A percentile compares a stretch with the other conserved stretches of the same genome.
Evolutionary conservation across 2,329 filamentous ascomycete genomes (phyloP).

Genomic region (Aspergillus phoenicis): DNA sequence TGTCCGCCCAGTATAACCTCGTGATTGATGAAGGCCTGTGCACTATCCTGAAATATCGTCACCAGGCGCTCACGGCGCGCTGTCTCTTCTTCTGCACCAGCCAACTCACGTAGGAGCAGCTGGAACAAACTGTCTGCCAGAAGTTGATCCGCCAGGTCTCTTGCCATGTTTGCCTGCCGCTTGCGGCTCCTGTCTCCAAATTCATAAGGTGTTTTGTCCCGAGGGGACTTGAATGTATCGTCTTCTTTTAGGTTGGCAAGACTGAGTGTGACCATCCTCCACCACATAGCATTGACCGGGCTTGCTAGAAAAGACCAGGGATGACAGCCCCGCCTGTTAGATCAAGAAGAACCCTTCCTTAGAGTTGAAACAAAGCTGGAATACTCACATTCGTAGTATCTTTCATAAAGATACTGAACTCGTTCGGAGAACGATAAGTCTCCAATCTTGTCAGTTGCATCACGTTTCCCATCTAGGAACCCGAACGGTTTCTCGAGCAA

Average conservation of each 20-base stretch:
- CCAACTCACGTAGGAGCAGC: background rate
- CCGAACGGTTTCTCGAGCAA: too few species aligned
- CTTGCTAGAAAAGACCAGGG: background rate
- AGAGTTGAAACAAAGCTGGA: background rate
- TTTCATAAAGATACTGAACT: background rate
- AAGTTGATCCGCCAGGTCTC: background rate
- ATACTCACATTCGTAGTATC: background rate
- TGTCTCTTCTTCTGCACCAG: background rate
- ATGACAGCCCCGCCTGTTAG: background rate
- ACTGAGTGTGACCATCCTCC: background rate
- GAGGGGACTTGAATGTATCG: background rate
- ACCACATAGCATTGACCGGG: background rate
- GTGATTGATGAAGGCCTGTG: background rate
- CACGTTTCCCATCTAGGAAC: too few species aligned
- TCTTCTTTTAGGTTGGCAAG: background rate
- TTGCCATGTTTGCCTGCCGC: background rate
- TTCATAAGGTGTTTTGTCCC: background rate
- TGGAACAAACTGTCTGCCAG: background rate
- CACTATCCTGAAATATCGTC: background rate
- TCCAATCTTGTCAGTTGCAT: background rate
- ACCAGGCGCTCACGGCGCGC: background rate
- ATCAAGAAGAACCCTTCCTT: background rate
- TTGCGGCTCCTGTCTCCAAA: background rate
- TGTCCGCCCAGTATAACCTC: background rate
- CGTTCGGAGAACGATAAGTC: background rate